Conservation (phyloP, 2,329 filamentous ascomycete species). For the Massarina eburnea region DNA sequence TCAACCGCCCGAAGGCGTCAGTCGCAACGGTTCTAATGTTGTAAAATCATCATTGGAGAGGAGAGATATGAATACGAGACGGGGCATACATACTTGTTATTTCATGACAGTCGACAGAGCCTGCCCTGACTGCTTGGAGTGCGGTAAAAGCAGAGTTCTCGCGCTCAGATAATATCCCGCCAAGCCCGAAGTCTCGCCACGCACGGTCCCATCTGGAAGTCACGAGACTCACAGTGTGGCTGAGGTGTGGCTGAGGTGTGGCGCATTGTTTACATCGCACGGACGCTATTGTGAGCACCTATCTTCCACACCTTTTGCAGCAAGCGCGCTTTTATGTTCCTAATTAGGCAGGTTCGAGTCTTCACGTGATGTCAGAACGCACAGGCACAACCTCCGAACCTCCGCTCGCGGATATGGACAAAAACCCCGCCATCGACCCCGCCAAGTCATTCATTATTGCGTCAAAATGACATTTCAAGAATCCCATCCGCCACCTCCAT, state of each 20-base stretch:
- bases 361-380: background rate
- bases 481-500: no score
- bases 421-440: background rate
- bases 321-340: no score
- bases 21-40: conserved; percentile 67
- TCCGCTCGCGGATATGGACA: background rate
- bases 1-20: conserved; percentile 60
- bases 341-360: no score
- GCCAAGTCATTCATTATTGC: background rate
- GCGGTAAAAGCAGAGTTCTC: background rate
- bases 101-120: background rate
- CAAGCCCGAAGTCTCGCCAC: background rate
- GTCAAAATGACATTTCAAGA: conserved; percentile 2
- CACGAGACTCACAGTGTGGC: no score
- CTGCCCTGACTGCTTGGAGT: no score
- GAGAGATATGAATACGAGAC: background rate
- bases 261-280: no score
- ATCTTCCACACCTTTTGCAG: no score
- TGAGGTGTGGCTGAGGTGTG: no score
- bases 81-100: background rate
- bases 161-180: background rate
- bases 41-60: conserved; percentile 31
- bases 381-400: background rate
- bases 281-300: no score
- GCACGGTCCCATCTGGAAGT: no score